Conservation (phyloP, 148 eudicot genomes). For the Suaeda aralocaspica region DNA sequence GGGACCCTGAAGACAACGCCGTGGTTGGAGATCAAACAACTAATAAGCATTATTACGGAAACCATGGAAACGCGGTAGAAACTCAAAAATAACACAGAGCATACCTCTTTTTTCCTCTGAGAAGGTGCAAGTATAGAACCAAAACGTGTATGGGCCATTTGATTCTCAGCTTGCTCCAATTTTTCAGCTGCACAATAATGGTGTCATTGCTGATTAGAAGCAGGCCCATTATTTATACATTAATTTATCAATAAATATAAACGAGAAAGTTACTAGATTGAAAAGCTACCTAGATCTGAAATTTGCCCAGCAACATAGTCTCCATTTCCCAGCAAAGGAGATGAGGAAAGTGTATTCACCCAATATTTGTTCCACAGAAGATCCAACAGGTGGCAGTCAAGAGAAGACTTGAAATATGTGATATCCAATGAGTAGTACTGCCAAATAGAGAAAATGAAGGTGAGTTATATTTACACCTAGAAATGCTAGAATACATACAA, state of each 20-base stretch:
- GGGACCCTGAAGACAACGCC: too few species aligned
- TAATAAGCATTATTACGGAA: background rate
- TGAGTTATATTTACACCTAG: slow-evolving; percentile 1
- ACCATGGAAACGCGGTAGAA: too few species aligned
- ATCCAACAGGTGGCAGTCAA: slow-evolving; percentile 95
- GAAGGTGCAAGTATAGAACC: slow-evolving; percentile 59
- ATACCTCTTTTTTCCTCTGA: slow-evolving; percentile 91
- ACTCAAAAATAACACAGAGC: slow-evolving; percentile 9
- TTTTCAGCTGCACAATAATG: slow-evolving; percentile 67
- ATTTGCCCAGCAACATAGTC: slow-evolving; percentile 98
- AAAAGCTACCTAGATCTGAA: slow-evolving; percentile 71
- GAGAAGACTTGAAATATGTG: slow-evolving; percentile 95
- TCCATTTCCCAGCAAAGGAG: slow-evolving; percentile 87
- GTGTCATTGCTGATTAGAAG: background rate
- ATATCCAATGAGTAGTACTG: slow-evolving; percentile 93
- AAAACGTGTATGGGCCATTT: slow-evolving; percentile 76
- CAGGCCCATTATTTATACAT: background rate
- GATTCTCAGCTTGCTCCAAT: slow-evolving; percentile 93
- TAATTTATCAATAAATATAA: background rate
- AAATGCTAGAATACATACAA: slow-evolving; percentile 2
- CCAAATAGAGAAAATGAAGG: slow-evolving; percentile 24
- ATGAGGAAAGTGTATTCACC: slow-evolving; percentile 97
- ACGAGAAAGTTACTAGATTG: background rate
- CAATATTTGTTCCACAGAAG: slow-evolving; percentile 98
- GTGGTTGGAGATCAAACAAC: too few species aligned